Evolutionary conservation across 371 early-diverging fungal genomes (phyloP), one percentile per base, ranked within the genome.

Genomic region (Mortierella sp.): DNA sequence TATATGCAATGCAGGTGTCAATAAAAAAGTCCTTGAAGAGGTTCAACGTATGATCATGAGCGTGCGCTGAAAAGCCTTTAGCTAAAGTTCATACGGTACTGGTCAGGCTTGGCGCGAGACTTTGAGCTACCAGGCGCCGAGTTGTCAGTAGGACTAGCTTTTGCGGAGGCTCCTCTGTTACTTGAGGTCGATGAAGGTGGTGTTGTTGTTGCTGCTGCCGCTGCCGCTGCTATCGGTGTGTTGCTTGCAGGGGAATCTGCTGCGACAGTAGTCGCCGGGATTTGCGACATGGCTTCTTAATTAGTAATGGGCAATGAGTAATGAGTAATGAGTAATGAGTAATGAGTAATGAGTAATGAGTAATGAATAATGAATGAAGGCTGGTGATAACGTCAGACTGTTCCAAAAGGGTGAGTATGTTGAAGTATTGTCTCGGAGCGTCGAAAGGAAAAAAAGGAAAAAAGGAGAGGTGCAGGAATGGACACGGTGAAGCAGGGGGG

Each of bases 271-370:
- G 54, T 28, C 35, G 10, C 16, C 32, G 65, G 65, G 39, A 64
- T 64, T 54, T 64, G 65, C 11, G 65, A 64, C 65, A 64, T 64
- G 39, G n/a, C 39, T 32, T 32, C 39, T 14, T n/a, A 52, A 64
- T 49, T 49, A 4, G 14, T 43, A 16, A 11, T 11, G 11, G 16
- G 43, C 14, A 43, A 43, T 43, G 43, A 43, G 16, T 43, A 16
- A 43, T 43, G 3, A 12, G 9, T 3, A 12, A 16, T 11, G 43
- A 49, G 5, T 16, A n/a, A 49, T 6, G 18, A 49, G 20, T 49
- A 18, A 18, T 49, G 49, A 16, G 39, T 6, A 39, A 43, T 43
- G 3, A 12, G 9, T 3, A 12, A 16, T 11, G 43, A 49, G 5
- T 16, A n/a, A 49, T 6, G 18, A 49, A 49, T 49, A 18, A 18